Conservation (phyloP, 306 rosid species). For the Corylus heterophylla region DNA sequence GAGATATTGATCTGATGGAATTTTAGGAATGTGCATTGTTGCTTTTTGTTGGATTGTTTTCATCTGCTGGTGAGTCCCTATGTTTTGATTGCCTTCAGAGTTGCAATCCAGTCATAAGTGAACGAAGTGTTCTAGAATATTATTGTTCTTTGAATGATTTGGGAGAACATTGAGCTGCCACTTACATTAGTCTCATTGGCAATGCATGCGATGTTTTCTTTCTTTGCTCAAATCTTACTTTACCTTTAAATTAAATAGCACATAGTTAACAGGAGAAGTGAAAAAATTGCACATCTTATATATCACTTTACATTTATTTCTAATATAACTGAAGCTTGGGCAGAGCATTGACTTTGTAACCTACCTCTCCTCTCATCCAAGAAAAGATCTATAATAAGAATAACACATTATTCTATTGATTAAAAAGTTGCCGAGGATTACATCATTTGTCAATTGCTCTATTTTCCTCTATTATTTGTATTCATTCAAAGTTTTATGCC, state of each 20-base stretch:
- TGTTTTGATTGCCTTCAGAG: neutral
- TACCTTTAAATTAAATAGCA: too few relatives aligned
- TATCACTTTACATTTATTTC: neutral
- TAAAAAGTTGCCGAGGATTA: neutral
- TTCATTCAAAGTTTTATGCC: too few relatives aligned
- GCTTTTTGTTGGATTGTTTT: slow-evolving; percentile 5
- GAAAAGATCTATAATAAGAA: neutral
- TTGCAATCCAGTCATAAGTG: neutral
- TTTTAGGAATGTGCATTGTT: neutral
- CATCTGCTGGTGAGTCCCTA: slow-evolving; percentile 9
- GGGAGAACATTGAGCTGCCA: slow-evolving; percentile 7
- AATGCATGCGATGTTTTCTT: neutral
- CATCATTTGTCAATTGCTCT: neutral
- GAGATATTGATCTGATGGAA: neutral
- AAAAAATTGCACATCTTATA: neutral
- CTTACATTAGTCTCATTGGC: neutral
- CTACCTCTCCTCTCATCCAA: neutral
- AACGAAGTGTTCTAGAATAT: slow-evolving; percentile 2
- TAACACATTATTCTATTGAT: neutral
- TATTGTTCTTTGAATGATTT: neutral
- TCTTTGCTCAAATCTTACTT: neutral
- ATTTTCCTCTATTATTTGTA: too few relatives aligned
- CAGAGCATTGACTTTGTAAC: neutral
- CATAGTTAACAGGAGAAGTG: too few relatives aligned
- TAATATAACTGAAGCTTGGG: neutral